Percentiles rank a stretch among this genome's conserved stretches.
These are phyloP conservation scores for Mycena venus DNA, from an alignment of 768 basidiomycete species.

Conservation along the genomic window DNA sequence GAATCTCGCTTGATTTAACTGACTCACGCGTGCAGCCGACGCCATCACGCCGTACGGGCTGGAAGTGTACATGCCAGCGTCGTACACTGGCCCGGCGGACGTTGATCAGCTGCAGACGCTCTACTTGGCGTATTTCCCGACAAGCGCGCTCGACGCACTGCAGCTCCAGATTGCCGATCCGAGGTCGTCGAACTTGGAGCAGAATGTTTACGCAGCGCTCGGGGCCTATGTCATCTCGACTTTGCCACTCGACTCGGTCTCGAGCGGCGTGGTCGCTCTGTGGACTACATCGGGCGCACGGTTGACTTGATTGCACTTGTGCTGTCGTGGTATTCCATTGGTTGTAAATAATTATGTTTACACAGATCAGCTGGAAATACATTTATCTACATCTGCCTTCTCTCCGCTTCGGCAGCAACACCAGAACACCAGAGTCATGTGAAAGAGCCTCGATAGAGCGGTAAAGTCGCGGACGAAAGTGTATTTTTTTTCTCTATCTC, in stretches of 20 bases:
- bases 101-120: neutral
- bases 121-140: neutral
- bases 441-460: no score
- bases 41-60: neutral
- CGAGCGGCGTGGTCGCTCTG: neutral
- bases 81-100: neutral
- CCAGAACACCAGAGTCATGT: no score
- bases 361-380: no score
- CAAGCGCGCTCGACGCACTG: neutral
- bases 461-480: no score
- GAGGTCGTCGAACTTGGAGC: neutral
- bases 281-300: neutral
- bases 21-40: neutral
- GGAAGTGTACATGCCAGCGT: conserved; percentile 1
- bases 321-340: neutral
- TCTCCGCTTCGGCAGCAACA: no score
- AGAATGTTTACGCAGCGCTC: neutral
- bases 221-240: neutral
- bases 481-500: no score
- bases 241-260: neutral
- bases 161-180: neutral
- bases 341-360: no score
- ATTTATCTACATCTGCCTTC: no score
- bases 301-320: neutral
- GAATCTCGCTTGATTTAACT: neutral